A percentile compares a stretch with the other conserved stretches of the same genome.
Evolutionary conservation across 1,284 basidiomycete species (phyloP).

Genomic region (Phellopilus nigrolimitatus): DNA sequence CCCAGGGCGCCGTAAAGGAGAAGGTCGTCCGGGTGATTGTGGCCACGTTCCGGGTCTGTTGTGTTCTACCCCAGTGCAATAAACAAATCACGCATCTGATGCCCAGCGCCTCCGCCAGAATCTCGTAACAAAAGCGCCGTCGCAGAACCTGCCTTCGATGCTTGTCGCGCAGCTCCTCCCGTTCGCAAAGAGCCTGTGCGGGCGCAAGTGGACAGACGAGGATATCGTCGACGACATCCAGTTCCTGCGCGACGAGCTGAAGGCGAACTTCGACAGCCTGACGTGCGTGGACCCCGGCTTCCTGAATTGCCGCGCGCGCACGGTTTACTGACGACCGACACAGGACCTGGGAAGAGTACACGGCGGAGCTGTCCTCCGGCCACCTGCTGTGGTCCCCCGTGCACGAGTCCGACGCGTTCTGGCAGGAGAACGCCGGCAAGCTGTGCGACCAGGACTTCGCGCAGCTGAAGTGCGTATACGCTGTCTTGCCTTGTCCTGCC

Average conservation of each 20-base stretch:
- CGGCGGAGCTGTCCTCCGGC: conserved; percentile 85
- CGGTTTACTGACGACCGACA: conserved; percentile 5
- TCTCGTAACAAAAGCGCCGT: conserved; percentile 76
- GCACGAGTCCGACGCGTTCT: conserved; percentile 95
- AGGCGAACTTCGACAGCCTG: conserved; percentile 78
- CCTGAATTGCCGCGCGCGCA: background rate
- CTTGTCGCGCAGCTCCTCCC: conserved; percentile 84
- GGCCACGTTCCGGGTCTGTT: conserved; percentile 79
- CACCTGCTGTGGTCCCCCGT: conserved; percentile 94
- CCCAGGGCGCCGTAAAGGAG: conserved; percentile 91
- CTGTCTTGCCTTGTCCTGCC: conserved; percentile 1
- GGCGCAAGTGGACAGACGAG: conserved; percentile 92
- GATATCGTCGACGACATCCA: conserved; percentile 91
- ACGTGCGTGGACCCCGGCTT: conserved; percentile 52
- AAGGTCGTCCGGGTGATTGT: conserved; percentile 96
- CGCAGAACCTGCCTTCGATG: conserved; percentile 87
- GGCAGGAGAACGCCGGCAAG: conserved; percentile 90
- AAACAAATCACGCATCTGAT: background rate
- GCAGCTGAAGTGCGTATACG: conserved; percentile 64
- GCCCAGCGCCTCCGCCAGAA: conserved; percentile 50
- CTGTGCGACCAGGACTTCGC: conserved; percentile 79
- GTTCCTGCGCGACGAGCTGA: conserved; percentile 80
- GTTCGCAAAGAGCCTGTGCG: conserved; percentile 78
- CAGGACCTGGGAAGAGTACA: conserved; percentile 95
- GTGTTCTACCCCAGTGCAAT: background rate